A percentile compares a stretch with the other conserved stretches of the same genome.
Evolutionary conservation across 805 yeast species (phyloP).

Genomic region (Wickerhamomyces sydowiorum): DNA sequence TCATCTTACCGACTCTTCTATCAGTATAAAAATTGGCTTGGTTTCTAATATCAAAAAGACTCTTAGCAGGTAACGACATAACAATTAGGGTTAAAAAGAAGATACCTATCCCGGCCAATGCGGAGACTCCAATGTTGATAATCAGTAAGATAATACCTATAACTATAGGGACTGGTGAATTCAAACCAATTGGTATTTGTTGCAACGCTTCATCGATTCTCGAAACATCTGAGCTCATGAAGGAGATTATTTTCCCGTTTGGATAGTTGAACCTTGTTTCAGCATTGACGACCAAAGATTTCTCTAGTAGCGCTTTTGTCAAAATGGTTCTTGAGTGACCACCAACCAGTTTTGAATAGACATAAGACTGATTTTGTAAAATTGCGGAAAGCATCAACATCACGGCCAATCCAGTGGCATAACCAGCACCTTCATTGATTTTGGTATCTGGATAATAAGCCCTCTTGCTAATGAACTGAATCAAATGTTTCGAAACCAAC

Average conservation of each 20-base stretch:
- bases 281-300: slow-evolving; percentile 54
- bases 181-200: slow-evolving; percentile 46
- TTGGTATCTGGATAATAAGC: slow-evolving; percentile 31
- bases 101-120: slow-evolving; percentile 57
- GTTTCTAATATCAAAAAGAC: slow-evolving; percentile 40
- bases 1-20: slow-evolving; percentile 47
- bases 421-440: slow-evolving; percentile 61
- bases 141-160: slow-evolving; percentile 54
- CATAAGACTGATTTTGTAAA: slow-evolving; percentile 56
- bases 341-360: slow-evolving; percentile 52
- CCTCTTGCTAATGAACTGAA: slow-evolving; percentile 41
- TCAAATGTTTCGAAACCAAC: slow-evolving; percentile 42
- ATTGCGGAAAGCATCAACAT: slow-evolving; percentile 44
- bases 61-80: slow-evolving; percentile 37
- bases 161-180: slow-evolving; percentile 49
- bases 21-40: slow-evolving; percentile 54
- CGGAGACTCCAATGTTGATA: slow-evolving; percentile 60
- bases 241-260: slow-evolving; percentile 61
- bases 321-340: slow-evolving; percentile 62
- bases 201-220: slow-evolving; percentile 69
- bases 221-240: slow-evolving; percentile 74
- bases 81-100: slow-evolving; percentile 34
- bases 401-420: slow-evolving; percentile 58
- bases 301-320: slow-evolving; percentile 61
- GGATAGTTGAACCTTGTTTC: slow-evolving; percentile 54